Evolutionary conservation across 164 flowering plant species (phyloP).

Genomic region (Vitis labrusca): DNA sequence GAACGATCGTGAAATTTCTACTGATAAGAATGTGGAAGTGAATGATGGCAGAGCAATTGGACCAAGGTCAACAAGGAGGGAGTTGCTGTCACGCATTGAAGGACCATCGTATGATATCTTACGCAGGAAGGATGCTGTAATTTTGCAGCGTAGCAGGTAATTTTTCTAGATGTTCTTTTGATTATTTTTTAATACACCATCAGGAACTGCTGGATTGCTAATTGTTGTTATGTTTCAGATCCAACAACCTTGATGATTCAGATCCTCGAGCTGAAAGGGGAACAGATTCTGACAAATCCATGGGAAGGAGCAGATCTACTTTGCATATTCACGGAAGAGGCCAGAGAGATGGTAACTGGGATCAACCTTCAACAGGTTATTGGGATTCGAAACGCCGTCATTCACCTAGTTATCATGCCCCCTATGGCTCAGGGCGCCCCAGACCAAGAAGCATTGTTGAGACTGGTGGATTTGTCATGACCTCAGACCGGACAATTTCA

Average conservation of each 20-base stretch:
- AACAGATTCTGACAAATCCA: conserved; percentile 21
- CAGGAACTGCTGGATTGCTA: not conserved
- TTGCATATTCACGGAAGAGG: conserved; percentile 19
- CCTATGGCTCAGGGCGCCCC: conserved; percentile 16
- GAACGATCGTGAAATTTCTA: conserved; percentile 15
- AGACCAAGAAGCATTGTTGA: conserved; percentile 23
- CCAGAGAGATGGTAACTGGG: conserved; percentile 17
- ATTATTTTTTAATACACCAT: not conserved
- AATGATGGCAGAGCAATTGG: conserved; percentile 11
- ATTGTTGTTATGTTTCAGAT: conserved; percentile 19
- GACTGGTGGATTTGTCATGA: conserved; percentile 8
- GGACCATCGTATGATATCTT: conserved; percentile 6
- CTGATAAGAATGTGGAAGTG: conserved; percentile 10
- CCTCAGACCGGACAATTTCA: conserved; percentile 4
- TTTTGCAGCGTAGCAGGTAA: conserved; percentile 26
- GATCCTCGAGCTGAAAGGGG: conserved; percentile 19
- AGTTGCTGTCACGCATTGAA: conserved; percentile 20
- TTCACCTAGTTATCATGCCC: conserved; percentile 20
- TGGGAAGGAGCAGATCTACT: conserved; percentile 23
- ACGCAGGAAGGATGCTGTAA: conserved; percentile 7
- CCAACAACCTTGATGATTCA: conserved; percentile 15
- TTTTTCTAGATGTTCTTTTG: not conserved
- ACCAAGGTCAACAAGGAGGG: conserved; percentile 23
- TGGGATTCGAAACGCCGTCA: conserved; percentile 31
- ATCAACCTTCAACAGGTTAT: conserved; percentile 7